phyloP scores from a whole-genome alignment of 1,139 yeast genomes.

The Zygoascus hellenicus region DNA sequence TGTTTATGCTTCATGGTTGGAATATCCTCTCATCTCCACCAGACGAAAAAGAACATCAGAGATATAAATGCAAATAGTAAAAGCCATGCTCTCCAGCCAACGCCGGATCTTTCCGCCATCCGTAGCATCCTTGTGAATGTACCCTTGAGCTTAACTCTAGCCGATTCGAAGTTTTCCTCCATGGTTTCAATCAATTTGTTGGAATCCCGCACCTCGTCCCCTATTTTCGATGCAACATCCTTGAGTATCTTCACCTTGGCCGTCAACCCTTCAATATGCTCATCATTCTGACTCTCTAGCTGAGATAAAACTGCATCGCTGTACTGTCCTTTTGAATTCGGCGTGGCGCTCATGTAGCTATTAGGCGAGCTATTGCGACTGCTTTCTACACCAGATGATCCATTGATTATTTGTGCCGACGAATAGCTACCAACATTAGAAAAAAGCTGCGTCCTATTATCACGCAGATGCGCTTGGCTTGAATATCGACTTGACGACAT shows the following conservation, averaged over 20 bases:
- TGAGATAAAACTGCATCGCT: constrained; percentile 55
- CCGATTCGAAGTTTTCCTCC: constrained; percentile 43
- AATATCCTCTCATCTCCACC: constrained; percentile 38
- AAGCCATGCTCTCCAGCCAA: constrained; percentile 76
- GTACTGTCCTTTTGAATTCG: constrained; percentile 40
- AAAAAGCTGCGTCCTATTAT: constrained; percentile 34
- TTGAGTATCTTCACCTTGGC: constrained; percentile 67
- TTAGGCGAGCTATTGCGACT: constrained; percentile 35
- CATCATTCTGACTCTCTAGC: constrained; percentile 79
- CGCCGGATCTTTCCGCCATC: constrained; percentile 80
- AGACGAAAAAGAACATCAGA: constrained; percentile 73
- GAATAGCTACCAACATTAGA: constrained; percentile 29
- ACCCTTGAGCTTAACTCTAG: constrained; percentile 48
- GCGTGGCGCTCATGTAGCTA: constrained; percentile 40
- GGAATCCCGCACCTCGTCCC: constrained; percentile 75
- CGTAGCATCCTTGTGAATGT: constrained; percentile 69
- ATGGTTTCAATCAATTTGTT: constrained; percentile 56
- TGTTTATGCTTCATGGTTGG: background rate
- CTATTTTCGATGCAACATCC: constrained; percentile 68
- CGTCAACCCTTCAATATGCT: constrained; percentile 63
- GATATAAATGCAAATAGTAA: constrained; percentile 56
- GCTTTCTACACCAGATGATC: constrained; percentile 12
- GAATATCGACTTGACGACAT: constrained; percentile 24
- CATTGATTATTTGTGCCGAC: constrained; percentile 23
- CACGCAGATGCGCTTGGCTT: constrained; percentile 31